Conservation (phyloP, 768 basidiomycete species). For the Fibroporia radiculosa region DNA sequence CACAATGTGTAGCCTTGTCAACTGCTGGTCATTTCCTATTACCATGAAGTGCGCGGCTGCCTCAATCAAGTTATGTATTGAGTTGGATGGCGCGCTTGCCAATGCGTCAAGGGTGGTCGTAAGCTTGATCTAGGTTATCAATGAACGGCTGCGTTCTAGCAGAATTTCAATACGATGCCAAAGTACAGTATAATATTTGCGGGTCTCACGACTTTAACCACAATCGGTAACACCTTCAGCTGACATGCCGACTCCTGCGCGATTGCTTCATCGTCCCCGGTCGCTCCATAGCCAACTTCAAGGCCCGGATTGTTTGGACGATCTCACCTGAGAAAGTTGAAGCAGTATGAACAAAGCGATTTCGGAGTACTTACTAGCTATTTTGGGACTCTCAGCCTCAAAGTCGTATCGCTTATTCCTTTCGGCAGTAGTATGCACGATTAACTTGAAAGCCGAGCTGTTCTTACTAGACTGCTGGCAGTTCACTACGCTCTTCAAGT, state of each 20-base stretch:
- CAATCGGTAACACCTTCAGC: too few species aligned
- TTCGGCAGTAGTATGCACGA: slow-evolving; percentile 61
- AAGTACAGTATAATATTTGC: too few species aligned
- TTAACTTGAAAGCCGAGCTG: slow-evolving; percentile 80
- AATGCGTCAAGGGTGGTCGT: too few species aligned
- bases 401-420: slow-evolving; percentile 93
- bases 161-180: too few species aligned
- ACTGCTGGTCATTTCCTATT: too few species aligned
- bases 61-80: too few species aligned
- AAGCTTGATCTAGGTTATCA: too few species aligned
- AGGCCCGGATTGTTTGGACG: slow-evolving; percentile 59
- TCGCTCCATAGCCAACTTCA: slow-evolving; percentile 59
- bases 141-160: too few species aligned
- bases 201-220: too few species aligned
- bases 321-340: slow-evolving; percentile 49
- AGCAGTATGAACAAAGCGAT: not conserved
- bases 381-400: slow-evolving; percentile 82
- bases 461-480: slow-evolving; percentile 80
- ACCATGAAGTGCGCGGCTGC: too few species aligned
- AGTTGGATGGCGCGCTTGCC: too few species aligned
- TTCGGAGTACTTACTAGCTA: slow-evolving; percentile 56
- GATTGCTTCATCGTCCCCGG: slow-evolving; percentile 56
- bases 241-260: slow-evolving; percentile 53
- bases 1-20: too few species aligned
- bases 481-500: slow-evolving; percentile 78